Percentiles rank a stretch among this genome's conserved stretches.
Conservation (phyloP, 768 basidiomycete genomes). For the Phaffia australis region DNA sequence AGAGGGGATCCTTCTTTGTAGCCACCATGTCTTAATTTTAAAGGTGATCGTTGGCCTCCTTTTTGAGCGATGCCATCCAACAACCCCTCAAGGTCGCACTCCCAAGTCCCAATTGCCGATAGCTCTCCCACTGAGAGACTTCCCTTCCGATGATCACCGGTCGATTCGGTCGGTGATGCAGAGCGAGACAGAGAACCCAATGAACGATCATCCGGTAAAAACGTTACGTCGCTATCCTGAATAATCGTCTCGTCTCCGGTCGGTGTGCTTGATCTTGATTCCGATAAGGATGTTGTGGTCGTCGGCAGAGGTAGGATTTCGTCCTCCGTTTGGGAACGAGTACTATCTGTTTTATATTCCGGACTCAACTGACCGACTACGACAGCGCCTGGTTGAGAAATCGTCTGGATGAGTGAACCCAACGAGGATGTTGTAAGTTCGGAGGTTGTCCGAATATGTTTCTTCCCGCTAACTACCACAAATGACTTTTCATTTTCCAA, state of each 20-base stretch:
- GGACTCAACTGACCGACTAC: no score
- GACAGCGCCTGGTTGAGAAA: no score
- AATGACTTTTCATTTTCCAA: not conserved
- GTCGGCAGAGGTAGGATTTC: not conserved
- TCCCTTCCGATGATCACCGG: not conserved
- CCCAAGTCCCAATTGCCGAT: slow-evolving; percentile 11
- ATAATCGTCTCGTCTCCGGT: slow-evolving; percentile 1
- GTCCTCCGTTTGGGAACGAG: no score
- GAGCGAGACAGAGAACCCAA: not conserved
- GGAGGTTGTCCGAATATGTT: not conserved
- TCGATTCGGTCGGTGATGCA: not conserved
- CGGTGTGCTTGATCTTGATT: not conserved
- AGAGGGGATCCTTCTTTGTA: no score
- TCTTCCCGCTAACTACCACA: not conserved
- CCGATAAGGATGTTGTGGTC: not conserved
- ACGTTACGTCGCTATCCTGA: not conserved
- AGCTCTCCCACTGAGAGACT: slow-evolving; percentile 17
- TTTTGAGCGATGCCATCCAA: slow-evolving; percentile 19
- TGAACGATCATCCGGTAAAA: not conserved
- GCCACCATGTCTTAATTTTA: no score
- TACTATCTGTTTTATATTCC: no score
- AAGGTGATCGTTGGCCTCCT: no score
- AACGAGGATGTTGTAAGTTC: not conserved
- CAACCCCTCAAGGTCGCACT: slow-evolving; percentile 20
- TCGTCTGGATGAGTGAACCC: not conserved